Evolutionary conservation across 768 basidiomycete species (phyloP), one percentile per base, ranked within the genome.

Genomic region (Botryobasidium botryosum): DNA sequence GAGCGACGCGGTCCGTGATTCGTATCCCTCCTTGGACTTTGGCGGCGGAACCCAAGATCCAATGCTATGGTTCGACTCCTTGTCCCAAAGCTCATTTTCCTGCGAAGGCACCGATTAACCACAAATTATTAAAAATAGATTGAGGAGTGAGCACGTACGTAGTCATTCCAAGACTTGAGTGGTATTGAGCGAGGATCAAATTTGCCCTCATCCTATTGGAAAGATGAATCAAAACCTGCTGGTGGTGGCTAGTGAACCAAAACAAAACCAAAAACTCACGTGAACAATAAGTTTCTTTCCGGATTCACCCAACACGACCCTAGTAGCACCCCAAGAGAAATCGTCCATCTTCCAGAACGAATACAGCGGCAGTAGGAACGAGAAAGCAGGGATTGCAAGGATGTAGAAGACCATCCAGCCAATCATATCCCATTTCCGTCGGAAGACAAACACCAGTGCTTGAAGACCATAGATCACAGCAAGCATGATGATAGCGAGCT

Each of bases 291-390:
- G 66, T 64, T 92, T 94, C 72, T 94, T 94, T 15, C 92, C 92
- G 25, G 78, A 72, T 62, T 97, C 92, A 51, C 91, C 90, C 50
- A 94, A 63, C 10, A 99, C 90, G 48, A 91, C 59, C 74, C 86
- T 83, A 1, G 90, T 92, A 21, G 72, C 69, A 71, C 88, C 90
- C 87, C 88, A 90, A 0, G 82, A 86, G 73, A 92, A 94, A 62
- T 92, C 88, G 60, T 92, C 91, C 90, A 96, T 94, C 52, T 67
- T 71, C 91, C 90, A 97, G 78, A 96, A 92, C 4, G 87, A 90
- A 60, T 88, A 91, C 10, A 94, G 65, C 3, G 88, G 91, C 23
- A 96, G 72, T 66, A 85, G 71, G 70, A 94, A 84, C 5, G 87
- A 88, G 66, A 92, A 94, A 35, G 76, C 72, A 3, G 91, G 91